Conservation (phyloP, 208 protist species). For the Acanthamoeba royreba region DNA sequence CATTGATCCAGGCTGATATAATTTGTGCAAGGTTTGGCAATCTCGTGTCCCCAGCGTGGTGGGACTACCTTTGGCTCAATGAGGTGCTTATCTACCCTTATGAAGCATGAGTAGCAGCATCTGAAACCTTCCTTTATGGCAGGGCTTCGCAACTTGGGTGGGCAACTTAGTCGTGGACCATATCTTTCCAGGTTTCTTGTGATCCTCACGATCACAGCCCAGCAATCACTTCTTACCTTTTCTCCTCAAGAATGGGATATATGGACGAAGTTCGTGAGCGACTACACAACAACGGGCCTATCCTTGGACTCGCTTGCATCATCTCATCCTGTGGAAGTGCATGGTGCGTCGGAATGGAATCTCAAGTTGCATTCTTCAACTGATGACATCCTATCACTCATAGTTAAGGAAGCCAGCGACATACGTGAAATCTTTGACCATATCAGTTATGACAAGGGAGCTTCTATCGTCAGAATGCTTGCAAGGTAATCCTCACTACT, state of each 20-base stretch:
- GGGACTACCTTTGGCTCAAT: conserved; percentile 91
- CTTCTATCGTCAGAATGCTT: conserved; percentile 89
- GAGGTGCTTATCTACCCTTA: no score
- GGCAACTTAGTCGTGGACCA: conserved; percentile 57
- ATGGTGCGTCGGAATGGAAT: no score
- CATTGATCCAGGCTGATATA: no score
- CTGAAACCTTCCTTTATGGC: no score
- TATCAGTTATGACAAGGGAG: conserved; percentile 94
- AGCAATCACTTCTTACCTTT: no score
- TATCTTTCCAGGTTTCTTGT: conserved; percentile 42
- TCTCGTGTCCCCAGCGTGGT: conserved; percentile 96
- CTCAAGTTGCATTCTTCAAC: no score
- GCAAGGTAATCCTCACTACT: conserved; percentile 78
- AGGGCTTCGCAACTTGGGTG: conserved; percentile 78
- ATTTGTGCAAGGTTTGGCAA: conserved; percentile 94
- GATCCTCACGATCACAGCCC: no score
- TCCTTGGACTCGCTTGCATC: conserved; percentile 88
- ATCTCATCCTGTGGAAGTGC: conserved; percentile 96
- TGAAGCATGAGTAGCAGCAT: no score
- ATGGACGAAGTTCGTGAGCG: conserved; percentile 82
- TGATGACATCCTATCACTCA: no score
- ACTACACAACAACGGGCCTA: conserved; percentile 80
- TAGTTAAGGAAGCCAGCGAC: conserved; percentile 87
- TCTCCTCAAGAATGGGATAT: conserved; percentile 28
- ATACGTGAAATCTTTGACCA: conserved; percentile 97